Evolutionary conservation across 176 grass and related monocot species (phyloP).

Genomic region (Ananas comosus): DNA sequence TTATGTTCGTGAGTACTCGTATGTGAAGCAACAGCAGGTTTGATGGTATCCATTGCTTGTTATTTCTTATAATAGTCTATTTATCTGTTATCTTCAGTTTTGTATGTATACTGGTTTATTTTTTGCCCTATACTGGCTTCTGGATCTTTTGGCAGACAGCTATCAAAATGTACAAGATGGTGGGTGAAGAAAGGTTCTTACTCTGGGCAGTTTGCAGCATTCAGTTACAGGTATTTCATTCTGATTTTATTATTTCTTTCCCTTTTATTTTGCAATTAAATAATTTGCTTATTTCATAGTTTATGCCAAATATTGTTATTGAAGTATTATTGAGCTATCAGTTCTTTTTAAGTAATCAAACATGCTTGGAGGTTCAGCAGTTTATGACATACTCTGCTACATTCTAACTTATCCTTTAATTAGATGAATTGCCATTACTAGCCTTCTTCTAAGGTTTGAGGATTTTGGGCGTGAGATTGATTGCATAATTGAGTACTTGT

Average conservation of each 20-base stretch:
- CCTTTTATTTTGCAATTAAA: not conserved
- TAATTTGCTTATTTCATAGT: not conserved
- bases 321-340: too few species aligned
- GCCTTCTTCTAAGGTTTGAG: too few species aligned
- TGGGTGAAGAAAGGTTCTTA: constrained; percentile 93
- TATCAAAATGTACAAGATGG: constrained; percentile 97
- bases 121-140: not conserved
- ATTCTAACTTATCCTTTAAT: too few species aligned
- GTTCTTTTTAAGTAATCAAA: too few species aligned
- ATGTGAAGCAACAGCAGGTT: constrained; percentile 98
- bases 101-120: not conserved
- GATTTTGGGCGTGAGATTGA: too few species aligned
- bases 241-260: constrained; percentile 7
- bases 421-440: too few species aligned
- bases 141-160: constrained; percentile 66
- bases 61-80: not conserved
- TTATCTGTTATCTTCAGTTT: not conserved
- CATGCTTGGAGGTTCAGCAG: too few species aligned
- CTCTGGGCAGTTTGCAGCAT: constrained; percentile 98
- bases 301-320: constrained; percentile 1
- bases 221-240: constrained; percentile 64
- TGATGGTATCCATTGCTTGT: constrained; percentile 1
- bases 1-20: constrained; percentile 83
- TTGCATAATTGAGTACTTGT: too few species aligned
- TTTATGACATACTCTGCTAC: too few species aligned